Base-by-base conservation (phyloP, 2,329 filamentous ascomycete species). In the Hymenoscyphus scutula region DNA sequence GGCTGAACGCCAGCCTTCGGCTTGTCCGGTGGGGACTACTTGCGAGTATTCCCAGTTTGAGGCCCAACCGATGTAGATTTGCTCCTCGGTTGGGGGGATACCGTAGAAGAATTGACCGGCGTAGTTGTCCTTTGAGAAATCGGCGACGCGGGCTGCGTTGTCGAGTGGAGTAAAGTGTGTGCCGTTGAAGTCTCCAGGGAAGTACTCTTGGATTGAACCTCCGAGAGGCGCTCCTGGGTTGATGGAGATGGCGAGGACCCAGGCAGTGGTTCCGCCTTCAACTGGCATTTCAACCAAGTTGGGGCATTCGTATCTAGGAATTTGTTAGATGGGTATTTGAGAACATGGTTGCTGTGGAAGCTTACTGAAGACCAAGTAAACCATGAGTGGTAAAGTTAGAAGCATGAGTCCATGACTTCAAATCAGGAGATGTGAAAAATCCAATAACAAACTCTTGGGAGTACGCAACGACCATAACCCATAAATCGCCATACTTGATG, bases 141-240 rank as follows among this genome's bases (percentile, higher is more conserved):
- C 79, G 5, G 76, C 75, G 17, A 81, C 74, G 3, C 77, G 74
- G 7, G 77, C 75, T 6, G 74, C 74, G n/a, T 65, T 69, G 65
- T 83, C 82, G 29, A 76, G 73, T 1, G 80, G 71, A 17, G 69
- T 73, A 63, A 87, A 89, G 70, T 85, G 82, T 0, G 84, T 87
- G n/a, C 86, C 86, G 65, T 89, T 86, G 76, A 88, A 89, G 1
- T 73, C 75, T 4, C 86, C 86, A 0, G 81, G 75, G 75, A 83
- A 84, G 70, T 86, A 87, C 70, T 86, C 73, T 0, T 78, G 79
- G 19, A 81, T 78, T 1, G 81, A 84, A 0, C 84, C 84, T 8
- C 84, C 84, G 0, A 81, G 74, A 0, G 84, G 84, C 0, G 81
- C 82, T 5, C 83, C 84, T 0, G 83, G 84, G 67, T 86, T 85